These are phyloP conservation scores for Aspergillus fumigatiaffinis DNA, from an alignment of 2,329 filamentous ascomycete species.

Conservation along the genomic window DNA sequence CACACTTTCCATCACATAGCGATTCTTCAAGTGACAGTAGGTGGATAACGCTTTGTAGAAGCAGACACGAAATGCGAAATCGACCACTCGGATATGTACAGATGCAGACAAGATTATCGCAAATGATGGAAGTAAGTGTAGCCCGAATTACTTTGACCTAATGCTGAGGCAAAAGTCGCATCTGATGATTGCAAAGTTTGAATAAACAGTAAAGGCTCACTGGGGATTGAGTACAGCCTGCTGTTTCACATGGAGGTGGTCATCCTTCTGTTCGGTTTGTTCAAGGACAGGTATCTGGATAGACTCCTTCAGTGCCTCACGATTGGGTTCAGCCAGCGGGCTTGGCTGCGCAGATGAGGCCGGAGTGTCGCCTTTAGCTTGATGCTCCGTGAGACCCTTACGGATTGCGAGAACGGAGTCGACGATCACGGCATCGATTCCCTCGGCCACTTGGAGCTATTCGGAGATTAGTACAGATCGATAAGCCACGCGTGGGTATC, in stretches of 20 bases:
- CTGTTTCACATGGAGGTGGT: constrained; percentile 15
- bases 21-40: neutral
- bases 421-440: constrained; percentile 96
- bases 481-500: neutral
- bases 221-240: neutral
- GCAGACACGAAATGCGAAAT: neutral
- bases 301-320: constrained; percentile 17
- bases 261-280: constrained; percentile 18
- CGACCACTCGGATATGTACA: neutral
- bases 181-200: neutral
- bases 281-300: constrained; percentile 25
- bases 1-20: neutral
- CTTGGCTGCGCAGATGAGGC: constrained; percentile 21
- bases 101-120: neutral
- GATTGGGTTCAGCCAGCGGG: constrained; percentile 18
- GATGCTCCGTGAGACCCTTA: constrained; percentile 68
- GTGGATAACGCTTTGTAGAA: neutral
- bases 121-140: neutral
- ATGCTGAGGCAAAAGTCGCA: neutral
- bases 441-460: constrained; percentile 84
- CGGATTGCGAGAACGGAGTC: constrained; percentile 91
- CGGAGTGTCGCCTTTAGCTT: constrained; percentile 22
- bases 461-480: constrained; percentile 5
- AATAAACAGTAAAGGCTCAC: neutral
- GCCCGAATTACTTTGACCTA: neutral